A percentile compares a stretch with the other conserved stretches of the same genome.
Evolutionary conservation across 2,329 filamentous ascomycete genomes (phyloP).

Genomic region (Penicillium paneum): DNA sequence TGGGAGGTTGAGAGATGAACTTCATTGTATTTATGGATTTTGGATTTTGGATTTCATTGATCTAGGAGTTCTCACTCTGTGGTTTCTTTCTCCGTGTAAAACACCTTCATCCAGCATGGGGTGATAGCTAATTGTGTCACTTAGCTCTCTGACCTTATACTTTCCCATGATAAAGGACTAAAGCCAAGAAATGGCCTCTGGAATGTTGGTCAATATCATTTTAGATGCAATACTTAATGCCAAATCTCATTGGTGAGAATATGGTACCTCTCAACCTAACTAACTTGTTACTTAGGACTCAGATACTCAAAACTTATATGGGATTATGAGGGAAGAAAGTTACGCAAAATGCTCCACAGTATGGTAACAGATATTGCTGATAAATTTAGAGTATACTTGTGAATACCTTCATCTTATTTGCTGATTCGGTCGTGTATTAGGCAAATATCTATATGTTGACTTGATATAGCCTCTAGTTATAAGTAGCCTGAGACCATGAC

Average conservation of each 20-base stretch:
- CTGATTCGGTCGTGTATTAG: not conserved
- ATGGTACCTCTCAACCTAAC: not conserved
- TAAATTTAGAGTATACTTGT: not conserved
- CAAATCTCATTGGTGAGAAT: not conserved
- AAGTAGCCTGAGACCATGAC: not conserved
- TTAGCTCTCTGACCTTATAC: not conserved
- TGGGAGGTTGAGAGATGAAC: not conserved
- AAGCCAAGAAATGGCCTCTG: not conserved
- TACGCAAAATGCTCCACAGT: not conserved
- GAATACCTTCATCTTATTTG: not conserved
- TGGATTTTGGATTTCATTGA: not conserved
- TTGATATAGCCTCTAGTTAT: no score
- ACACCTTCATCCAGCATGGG: not conserved
- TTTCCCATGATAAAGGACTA: not conserved
- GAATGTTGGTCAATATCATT: not conserved
- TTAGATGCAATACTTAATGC: not conserved
- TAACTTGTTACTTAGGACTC: not conserved
- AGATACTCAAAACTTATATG: not conserved
- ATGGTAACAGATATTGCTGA: not conserved
- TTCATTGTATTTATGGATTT: not conserved
- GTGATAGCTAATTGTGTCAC: not conserved
- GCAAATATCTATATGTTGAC: not conserved
- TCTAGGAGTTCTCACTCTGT: not conserved
- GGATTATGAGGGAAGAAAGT: not conserved
- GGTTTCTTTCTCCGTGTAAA: not conserved